These are phyloP conservation scores for Arthrobotrys iridis DNA, from an alignment of 2,329 filamentous ascomycete genomes.

Conservation along the genomic window DNA sequence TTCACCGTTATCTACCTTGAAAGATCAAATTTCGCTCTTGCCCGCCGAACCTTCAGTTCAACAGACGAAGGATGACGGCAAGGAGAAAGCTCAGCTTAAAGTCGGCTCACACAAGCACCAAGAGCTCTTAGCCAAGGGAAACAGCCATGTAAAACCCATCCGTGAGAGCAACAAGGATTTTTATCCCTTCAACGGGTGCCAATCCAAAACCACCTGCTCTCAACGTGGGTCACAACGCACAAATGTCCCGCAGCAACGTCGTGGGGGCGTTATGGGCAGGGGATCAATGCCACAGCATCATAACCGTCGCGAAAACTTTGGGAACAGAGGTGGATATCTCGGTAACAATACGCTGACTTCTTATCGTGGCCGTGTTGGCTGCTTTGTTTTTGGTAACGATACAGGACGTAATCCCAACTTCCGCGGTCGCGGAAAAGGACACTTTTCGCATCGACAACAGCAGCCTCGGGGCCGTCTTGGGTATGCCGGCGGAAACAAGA, in stretches of 20 bases:
- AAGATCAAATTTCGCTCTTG: neutral
- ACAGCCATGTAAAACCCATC: neutral
- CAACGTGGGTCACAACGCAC: neutral
- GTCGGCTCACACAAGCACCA: neutral
- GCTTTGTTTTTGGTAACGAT: neutral
- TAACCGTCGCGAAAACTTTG: neutral
- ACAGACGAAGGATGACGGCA: conserved; percentile 27
- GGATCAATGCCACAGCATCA: neutral
- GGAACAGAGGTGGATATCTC: conserved; percentile 13
- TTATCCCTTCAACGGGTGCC: conserved; percentile 39
- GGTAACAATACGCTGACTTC: conserved; percentile 27
- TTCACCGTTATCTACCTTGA: conserved; percentile 11
- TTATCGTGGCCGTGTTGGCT: conserved; percentile 11
- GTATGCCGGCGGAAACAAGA: neutral
- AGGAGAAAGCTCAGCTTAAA: neutral
- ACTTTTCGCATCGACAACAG: conserved; percentile 15
- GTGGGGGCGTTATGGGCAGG: neutral
- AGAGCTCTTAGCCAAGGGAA: neutral
- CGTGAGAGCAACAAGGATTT: conserved; percentile 12
- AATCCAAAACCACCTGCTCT: neutral
- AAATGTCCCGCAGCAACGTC: neutral
- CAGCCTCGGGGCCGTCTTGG: conserved; percentile 2
- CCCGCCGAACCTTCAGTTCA: conserved; percentile 24
- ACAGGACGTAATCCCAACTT: conserved; percentile 32
- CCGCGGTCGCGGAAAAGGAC: conserved; percentile 3